Evolutionary conservation across 1,139 yeast species (phyloP).

Genomic region (Starmera stellimalicola): DNA sequence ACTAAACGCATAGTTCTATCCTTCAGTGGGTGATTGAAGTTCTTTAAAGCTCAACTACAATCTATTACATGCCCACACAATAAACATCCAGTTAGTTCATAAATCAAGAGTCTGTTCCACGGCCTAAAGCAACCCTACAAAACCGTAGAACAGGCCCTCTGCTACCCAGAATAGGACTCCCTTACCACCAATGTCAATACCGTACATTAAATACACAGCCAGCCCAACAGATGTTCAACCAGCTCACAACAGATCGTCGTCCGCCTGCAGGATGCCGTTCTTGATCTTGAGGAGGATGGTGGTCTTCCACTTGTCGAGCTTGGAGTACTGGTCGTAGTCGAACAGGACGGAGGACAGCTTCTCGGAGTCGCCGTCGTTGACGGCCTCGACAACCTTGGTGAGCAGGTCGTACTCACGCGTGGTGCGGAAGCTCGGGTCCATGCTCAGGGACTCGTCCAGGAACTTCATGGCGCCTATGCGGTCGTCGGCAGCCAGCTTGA

Average conservation of each 20-base stretch:
- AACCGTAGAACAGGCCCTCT: no score
- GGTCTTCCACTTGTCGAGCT: slow-evolving; percentile 91
- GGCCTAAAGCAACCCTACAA: no score
- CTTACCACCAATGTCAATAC: no score
- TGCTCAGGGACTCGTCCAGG: slow-evolving; percentile 48
- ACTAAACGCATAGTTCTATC: no score
- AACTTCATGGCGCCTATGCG: slow-evolving; percentile 77
- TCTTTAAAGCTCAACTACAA: no score
- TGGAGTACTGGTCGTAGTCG: slow-evolving; percentile 81
- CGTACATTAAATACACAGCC: not conserved
- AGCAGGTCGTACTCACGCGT: slow-evolving; percentile 72
- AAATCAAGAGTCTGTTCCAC: no score
- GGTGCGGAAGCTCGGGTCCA: slow-evolving; percentile 71
- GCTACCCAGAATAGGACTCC: no score
- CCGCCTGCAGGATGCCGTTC: slow-evolving; percentile 61
- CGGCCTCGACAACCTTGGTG: slow-evolving; percentile 58
- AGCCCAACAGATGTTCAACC: no score
- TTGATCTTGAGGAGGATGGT: slow-evolving; percentile 75
- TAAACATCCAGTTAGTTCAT: no score
- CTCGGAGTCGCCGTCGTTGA: slow-evolving; percentile 74
- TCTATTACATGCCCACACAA: no score
- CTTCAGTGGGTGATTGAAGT: no score
- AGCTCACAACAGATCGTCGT: slow-evolving; percentile 38
- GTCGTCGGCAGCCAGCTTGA: slow-evolving; percentile 78
- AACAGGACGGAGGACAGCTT: slow-evolving; percentile 64